phyloP scores from a whole-genome alignment of 1,139 yeast species.

The Kurtzmaniella quercitrusa region DNA sequence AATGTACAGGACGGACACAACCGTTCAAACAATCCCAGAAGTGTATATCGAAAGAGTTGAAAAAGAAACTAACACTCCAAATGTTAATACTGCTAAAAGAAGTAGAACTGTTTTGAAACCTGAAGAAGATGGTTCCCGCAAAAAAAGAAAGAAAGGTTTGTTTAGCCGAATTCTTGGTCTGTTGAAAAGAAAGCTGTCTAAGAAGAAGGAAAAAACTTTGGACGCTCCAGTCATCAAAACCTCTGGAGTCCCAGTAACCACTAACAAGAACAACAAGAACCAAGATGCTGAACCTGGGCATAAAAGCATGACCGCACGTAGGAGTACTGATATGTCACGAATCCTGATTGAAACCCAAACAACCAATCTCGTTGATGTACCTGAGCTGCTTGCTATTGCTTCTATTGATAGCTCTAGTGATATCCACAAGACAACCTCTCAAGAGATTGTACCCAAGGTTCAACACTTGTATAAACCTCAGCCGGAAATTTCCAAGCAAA shows the following conservation, averaged over 20 bases:
- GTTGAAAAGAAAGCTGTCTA: constrained; percentile 1
- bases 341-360: neutral
- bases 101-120: neutral
- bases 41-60: constrained; percentile 5
- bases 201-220: neutral
- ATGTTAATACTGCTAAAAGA: neutral
- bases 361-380: neutral
- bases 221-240: too few species aligned
- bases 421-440: neutral
- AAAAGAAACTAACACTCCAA: neutral
- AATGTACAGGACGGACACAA: neutral
- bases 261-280: too few species aligned
- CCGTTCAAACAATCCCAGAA: constrained; percentile 8
- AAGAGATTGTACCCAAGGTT: constrained; percentile 3
- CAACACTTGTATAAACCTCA: constrained; percentile 7
- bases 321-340: neutral
- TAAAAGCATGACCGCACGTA: too few species aligned
- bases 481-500: constrained; percentile 5
- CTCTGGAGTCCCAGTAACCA: too few species aligned
- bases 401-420: neutral
- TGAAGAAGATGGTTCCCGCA: neutral
- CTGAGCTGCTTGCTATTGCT: neutral
- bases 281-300: neutral
- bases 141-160: constrained; percentile 5
- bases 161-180: constrained; percentile 6